These are phyloP conservation scores for Trichoderma gamsii DNA, from an alignment of 495 filamentous ascomycete genomes.

Conservation along the genomic window DNA sequence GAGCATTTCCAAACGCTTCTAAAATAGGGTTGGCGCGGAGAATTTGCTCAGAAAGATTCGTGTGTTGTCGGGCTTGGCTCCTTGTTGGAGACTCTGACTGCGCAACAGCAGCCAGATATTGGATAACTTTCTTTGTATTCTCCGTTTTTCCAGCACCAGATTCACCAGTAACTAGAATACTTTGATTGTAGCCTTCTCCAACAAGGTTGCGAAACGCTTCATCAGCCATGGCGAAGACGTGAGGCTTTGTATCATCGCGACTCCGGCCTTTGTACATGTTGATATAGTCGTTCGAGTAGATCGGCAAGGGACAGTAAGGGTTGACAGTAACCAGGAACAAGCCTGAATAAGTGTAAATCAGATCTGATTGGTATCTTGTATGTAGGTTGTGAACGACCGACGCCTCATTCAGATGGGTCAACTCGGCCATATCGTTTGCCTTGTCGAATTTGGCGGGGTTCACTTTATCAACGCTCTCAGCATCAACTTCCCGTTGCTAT, in stretches of 20 bases:
- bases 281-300: constrained; percentile 94
- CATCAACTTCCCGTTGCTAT: constrained; percentile 79
- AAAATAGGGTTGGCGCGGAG: constrained; percentile 94
- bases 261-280: constrained; percentile 91
- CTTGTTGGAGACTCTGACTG: constrained; percentile 66
- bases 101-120: constrained; percentile 93
- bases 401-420: constrained; percentile 95
- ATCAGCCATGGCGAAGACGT: constrained; percentile 98
- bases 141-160: constrained; percentile 98
- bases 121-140: constrained; percentile 99
- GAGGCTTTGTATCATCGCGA: constrained; percentile 89
- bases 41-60: constrained; percentile 94
- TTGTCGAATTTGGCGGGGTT: constrained; percentile 99
- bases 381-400: constrained; percentile 97
- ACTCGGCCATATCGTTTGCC: constrained; percentile 96
- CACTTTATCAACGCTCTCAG: constrained; percentile 90
- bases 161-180: constrained; percentile 96
- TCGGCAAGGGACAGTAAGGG: constrained; percentile 88
- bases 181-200: constrained; percentile 92
- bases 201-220: constrained; percentile 93
- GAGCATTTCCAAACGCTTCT: constrained; percentile 96
- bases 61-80: constrained; percentile 64
- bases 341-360: constrained; percentile 99
- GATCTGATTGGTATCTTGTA: constrained; percentile 84
- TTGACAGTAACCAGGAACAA: constrained; percentile 96